A percentile compares a stretch with the other conserved stretches of the same genome.
Conservation (phyloP, 208 protist species). For the Endotrypanum monterogeii region DNA sequence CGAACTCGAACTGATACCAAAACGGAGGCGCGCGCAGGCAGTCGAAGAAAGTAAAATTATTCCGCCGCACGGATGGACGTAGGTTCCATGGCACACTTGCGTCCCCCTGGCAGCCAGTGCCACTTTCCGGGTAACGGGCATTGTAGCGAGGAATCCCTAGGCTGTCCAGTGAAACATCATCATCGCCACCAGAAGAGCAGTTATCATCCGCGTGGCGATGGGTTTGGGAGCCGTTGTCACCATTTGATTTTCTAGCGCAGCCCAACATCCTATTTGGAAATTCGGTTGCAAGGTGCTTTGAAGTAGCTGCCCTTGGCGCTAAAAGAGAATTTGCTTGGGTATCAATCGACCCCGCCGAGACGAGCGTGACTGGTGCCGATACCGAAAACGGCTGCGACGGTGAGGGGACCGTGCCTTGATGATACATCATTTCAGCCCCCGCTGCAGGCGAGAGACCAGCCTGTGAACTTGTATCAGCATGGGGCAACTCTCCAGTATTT, state of each 20-base stretch:
- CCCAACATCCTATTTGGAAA: slow-evolving; percentile 8
- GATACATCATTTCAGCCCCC: background rate
- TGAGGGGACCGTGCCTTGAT: background rate
- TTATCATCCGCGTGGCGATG: slow-evolving; percentile 6
- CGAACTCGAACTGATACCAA: slow-evolving; percentile 82
- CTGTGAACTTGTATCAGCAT: background rate
- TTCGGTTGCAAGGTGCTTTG: background rate
- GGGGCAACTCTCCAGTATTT: background rate
- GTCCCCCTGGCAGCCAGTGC: slow-evolving; percentile 20
- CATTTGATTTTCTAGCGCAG: background rate
- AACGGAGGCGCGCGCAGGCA: slow-evolving; percentile 64
- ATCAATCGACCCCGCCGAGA: background rate
- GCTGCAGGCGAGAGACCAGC: background rate
- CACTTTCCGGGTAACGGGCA: slow-evolving; percentile 39
- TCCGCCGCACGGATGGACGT: slow-evolving; percentile 27
- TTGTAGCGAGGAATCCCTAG: slow-evolving; percentile 70
- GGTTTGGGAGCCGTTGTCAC: slow-evolving; percentile 14
- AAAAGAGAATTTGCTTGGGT: background rate
- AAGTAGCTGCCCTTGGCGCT: background rate
- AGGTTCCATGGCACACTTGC: slow-evolving; percentile 77
- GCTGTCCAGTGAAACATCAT: slow-evolving; percentile 55
- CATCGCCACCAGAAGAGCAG: slow-evolving; percentile 14
- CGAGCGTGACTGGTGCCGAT: background rate
- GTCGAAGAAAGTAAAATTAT: slow-evolving; percentile 64
- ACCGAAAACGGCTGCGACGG: slow-evolving; percentile 1